These are phyloP conservation scores for Nakaseomyces uthaithaninus DNA, from an alignment of 1,139 yeast species.

Conservation along the genomic window DNA sequence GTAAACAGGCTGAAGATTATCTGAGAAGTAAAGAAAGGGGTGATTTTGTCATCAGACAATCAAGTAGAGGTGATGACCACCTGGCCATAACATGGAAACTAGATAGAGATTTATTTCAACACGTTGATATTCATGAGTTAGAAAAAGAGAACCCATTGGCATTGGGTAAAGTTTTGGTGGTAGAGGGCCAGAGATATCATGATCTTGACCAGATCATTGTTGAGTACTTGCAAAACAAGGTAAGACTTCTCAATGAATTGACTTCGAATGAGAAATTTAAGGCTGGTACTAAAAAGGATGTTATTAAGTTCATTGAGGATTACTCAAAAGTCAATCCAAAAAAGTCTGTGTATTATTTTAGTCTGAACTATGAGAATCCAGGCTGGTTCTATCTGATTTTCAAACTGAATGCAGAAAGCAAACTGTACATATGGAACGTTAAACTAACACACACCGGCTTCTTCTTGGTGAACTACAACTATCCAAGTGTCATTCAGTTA, in stretches of 20 bases:
- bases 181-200: conserved; percentile 62
- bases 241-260: conserved; percentile 78
- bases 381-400: conserved; percentile 86
- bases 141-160: conserved; percentile 56
- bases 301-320: conserved; percentile 78
- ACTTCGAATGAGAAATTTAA: conserved; percentile 82
- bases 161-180: conserved; percentile 52
- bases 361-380: conserved; percentile 83
- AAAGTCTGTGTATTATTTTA: conserved; percentile 84
- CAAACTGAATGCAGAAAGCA: conserved; percentile 65
- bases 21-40: conserved; percentile 86
- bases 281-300: conserved; percentile 71
- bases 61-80: conserved; percentile 81
- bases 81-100: conserved; percentile 96
- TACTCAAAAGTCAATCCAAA: conserved; percentile 88
- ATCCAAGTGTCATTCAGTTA: conserved; percentile 77
- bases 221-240: conserved; percentile 79
- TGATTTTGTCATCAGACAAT: conserved; percentile 89
- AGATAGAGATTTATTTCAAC: conserved; percentile 84
- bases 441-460: conserved; percentile 83
- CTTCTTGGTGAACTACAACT: conserved; percentile 66
- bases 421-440: conserved; percentile 81
- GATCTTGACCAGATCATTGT: conserved; percentile 92
- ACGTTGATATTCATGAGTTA: conserved; percentile 74
- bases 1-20: conserved; percentile 85